Evolutionary conservation across 202 grass and related monocot genomes (phyloP), one percentile per base, ranked within the genome.

Genomic region (Eragrostis tef): DNA sequence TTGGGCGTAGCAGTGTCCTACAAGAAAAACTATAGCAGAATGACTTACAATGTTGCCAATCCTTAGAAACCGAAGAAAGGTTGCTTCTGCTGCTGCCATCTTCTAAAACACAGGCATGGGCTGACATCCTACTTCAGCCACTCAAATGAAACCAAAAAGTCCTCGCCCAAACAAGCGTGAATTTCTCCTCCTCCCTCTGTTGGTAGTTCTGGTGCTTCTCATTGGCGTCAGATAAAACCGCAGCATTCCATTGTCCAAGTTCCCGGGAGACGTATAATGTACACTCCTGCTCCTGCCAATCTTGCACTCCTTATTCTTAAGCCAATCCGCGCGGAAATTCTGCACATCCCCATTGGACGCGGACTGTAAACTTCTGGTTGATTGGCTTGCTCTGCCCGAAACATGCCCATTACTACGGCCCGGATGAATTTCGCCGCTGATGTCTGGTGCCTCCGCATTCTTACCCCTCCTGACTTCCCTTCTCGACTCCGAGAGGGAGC

Each of bases 191-290:
- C 94, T 85, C 29, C 79, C 91, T 75, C 86, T 89, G 82, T 89
- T 90, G 43, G 82, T 46, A 1, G 11, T 79, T 67, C 91, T 81
- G 20, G 77, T 75, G 54, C 88, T 89, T 78, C 92, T 95, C 85
- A 99, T 86, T 25, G 96, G 96, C 47, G 96, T 99, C 65, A 99
- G 78, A 49, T 99, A 99, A 81, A 99, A 99, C 52, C 96, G 87
- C 63, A 99, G 82, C 85, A 99, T 91, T 24, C 96, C 96, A 8
- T 95, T 90, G 65, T 99, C 96, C 43, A 93, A 57, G 51, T 99
- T 99, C 45, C 92, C 88, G 13, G 96, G 90, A 62, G 96, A 99
- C 0, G 91, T 87, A 11, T 99, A 99, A 87, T 99, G 90, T 17
- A 95, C 89, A n/a, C 93, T 99, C 74, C 93, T 92, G 89, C 96